Evolutionary conservation across 2,329 filamentous ascomycete species (phyloP).

Genomic region (Xylaria sp.): DNA sequence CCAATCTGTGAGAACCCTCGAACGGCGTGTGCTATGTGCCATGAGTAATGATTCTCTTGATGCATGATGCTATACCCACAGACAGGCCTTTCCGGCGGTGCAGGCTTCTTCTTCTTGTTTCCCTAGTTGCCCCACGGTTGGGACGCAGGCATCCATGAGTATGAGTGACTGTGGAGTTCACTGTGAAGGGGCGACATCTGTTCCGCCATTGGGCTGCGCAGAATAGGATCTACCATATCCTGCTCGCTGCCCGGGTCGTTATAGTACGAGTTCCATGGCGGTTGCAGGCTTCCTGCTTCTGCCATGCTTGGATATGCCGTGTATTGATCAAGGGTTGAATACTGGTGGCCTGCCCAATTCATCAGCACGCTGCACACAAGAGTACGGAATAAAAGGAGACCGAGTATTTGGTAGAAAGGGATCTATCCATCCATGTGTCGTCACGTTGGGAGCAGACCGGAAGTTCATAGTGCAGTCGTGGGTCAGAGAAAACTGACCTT

Average conservation of each 20-base stretch:
- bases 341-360: constrained; percentile 26
- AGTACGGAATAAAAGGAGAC: background rate
- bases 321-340: constrained; percentile 27
- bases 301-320: constrained; percentile 23
- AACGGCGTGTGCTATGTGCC: constrained; percentile 8
- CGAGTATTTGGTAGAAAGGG: background rate
- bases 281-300: constrained; percentile 21
- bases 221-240: constrained; percentile 29
- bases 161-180: constrained; percentile 25
- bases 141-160: constrained; percentile 27
- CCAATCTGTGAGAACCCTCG: constrained; percentile 11
- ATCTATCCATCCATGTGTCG: background rate
- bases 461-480: background rate
- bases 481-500: constrained; percentile 24
- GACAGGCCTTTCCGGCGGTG: constrained; percentile 3
- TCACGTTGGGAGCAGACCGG: background rate
- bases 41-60: constrained; percentile 7
- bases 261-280: constrained; percentile 27
- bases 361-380: constrained; percentile 15
- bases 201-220: constrained; percentile 26
- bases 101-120: background rate
- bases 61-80: background rate
- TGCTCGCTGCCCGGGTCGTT: constrained; percentile 25
- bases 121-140: constrained; percentile 29
- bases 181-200: constrained; percentile 24